Evolutionary conservation across 1,284 basidiomycete species (phyloP), one percentile per base, ranked within the genome.

Genomic region (Sporisorium exsertum): DNA sequence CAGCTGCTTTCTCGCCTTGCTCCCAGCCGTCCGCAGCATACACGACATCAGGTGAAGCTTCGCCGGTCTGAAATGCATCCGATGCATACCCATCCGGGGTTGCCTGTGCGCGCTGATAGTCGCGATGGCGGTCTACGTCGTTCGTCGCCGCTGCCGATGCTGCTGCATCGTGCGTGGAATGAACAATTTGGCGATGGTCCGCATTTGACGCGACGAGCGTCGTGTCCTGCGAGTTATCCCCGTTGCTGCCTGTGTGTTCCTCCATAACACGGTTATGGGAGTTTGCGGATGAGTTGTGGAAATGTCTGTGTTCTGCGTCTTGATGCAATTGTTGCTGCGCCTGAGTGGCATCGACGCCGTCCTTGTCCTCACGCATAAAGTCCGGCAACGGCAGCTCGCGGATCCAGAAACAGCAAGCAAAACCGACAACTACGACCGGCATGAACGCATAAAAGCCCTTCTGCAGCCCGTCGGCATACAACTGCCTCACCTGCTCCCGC

Each of bases 381-480:
- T 74, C 74, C 12, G 74, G 77, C 29, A 81, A 58, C 1, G 79
- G 77, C 20, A 81, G 27, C 26, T 81, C 77, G 29, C 79, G 55
- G 53, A 81, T 64, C 46, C 70, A 62, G 58, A 81, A 71, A 42
- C 60, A 71, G 32, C 63, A 64, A 0, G 74, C 45, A 24, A 79
- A 72, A 5, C 73, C 72, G 4, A 79, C 35, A 2, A 69, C 46
- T 3, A 76, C 70, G 4, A 77, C 58, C 5, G 79, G 79, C 54
- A 76, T 51, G 27, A 79, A 76, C 2, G 64, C 55, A 33, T 63
- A 68, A 51, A 77, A 59, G 3, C 47, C 78, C 45, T 61, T 63
- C 40, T 73, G 70, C 35, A 81, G 45, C 13, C 73, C 79, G 40
- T 74, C 64, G 22, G 68, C 71, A 33, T 72, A 81, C 58, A 66